Percentiles rank a stretch among this genome's conserved stretches.
Conservation (phyloP, 2,329 filamentous ascomycete genomes). For the Trichoderma sp. region DNA sequence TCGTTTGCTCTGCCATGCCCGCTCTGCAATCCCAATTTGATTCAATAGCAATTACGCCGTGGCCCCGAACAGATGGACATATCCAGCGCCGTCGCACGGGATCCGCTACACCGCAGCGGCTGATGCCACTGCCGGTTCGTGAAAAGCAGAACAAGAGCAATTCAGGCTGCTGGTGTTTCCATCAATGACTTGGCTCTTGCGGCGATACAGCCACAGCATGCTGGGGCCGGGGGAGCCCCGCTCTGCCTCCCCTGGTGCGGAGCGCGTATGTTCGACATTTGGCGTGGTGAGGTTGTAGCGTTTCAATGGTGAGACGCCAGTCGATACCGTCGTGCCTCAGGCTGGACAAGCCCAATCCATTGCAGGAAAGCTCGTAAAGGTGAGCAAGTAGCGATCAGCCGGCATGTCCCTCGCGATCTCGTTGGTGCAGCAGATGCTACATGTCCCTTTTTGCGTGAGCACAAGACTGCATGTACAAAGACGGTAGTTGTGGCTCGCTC, state of each 20-base stretch:
- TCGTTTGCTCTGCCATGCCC: neutral
- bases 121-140: conserved; percentile 16
- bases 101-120: conserved; percentile 12
- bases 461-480: neutral
- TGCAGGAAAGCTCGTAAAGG: neutral
- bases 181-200: neutral
- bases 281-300: conserved; percentile 25
- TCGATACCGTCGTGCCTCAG: conserved; percentile 9
- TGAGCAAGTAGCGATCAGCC: neutral
- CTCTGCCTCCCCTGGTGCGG: conserved; percentile 2
- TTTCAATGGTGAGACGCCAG: conserved; percentile 25
- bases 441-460: neutral
- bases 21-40: neutral
- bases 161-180: conserved; percentile 13
- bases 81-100: neutral
- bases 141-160: neutral
- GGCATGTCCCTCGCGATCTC: neutral
- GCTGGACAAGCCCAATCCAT: neutral
- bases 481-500: neutral
- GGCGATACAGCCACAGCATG: neutral
- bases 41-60: neutral
- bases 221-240: neutral
- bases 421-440: neutral
- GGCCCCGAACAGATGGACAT: neutral
- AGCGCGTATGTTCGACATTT: conserved; percentile 15